Evolutionary conservation across 2,329 filamentous ascomycete species (phyloP), one percentile per base, ranked within the genome.

Genomic region (Pestalotiopsis sp.): DNA sequence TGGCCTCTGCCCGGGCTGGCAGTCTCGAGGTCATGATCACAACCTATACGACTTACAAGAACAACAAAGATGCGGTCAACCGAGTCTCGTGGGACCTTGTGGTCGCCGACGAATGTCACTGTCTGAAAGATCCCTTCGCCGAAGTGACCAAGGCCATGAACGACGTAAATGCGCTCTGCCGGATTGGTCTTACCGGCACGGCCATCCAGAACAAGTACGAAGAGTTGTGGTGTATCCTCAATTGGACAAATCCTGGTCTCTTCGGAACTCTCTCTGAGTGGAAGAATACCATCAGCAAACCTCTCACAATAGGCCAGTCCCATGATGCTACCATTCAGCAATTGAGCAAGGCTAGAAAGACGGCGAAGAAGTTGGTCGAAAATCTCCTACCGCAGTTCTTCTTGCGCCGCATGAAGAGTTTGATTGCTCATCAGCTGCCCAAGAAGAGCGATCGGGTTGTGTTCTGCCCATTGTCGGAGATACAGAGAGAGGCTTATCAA

Each of bases 141-240:
- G 92, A 92, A 70, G 92, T 92, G 7, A 96, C 95, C 0, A 89
- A 92, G 75, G 91, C 94, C 0, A 95, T 99, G 92, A 93, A 94
- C 74, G 89, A 95, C 70, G 85, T 98, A 73, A 99, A 99, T 74
- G 90, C 95, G 0, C 87, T 98, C 2, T 98, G 96, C 76, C 89
- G 96, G 41, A 95, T 99, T 70, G 96, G 96, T 0, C 85, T 99
- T 9, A 98, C 95, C 0, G 96, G 96, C 2, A 99, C 96, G 0
- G 95, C 95, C 0, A 98, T 99, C 59, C 96, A 99, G 78, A 99
- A 99, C 80, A 96, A 93, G 73, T 99, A 99, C 78, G 94, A 98
- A 77, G 96, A 99, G 79, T 86, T 99, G 0, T 99, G 95, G 95
- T 97, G 94, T 0, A 84, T 99, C 0, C 84, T 99, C 2, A 97